Conservation (phyloP, 345 rosid species). For the Eucalyptus sp. region DNA sequence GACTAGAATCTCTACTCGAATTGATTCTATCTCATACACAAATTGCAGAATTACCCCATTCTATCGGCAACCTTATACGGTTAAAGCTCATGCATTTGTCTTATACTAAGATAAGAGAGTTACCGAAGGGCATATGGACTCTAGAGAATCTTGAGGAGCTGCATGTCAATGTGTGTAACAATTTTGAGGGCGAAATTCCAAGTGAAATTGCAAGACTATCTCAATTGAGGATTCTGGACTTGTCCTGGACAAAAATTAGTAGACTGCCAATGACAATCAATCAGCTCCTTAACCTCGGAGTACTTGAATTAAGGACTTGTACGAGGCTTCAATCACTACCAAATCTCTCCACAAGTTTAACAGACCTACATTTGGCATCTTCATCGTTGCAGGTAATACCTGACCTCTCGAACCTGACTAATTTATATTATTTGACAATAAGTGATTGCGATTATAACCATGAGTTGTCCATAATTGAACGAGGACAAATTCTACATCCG, state of each 20-base stretch:
- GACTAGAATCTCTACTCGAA: too few species aligned
- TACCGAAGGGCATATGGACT: background rate
- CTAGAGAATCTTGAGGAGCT: background rate
- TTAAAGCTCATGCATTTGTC: background rate
- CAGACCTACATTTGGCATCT: fast-evolving
- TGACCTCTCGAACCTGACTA: background rate
- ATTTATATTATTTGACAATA: fast-evolving
- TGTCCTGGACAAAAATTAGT: fast-evolving
- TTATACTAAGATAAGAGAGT: background rate
- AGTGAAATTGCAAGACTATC: background rate
- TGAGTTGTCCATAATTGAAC: too few species aligned
- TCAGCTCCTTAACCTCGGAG: background rate
- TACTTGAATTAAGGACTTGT: fast-evolving
- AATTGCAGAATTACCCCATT: too few species aligned
- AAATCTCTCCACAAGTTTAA: background rate
- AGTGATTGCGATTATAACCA: background rate
- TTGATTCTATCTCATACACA: fast-evolving
- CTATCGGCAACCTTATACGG: background rate
- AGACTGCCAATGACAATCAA: background rate
- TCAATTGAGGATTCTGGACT: background rate
- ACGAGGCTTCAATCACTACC: background rate
- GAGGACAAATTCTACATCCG: too few species aligned
- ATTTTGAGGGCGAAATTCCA: background rate
- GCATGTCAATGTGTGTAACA: fast-evolving
- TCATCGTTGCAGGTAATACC: fast-evolving